Conservation (phyloP, 441 rosid species). For the Croton laevigatus region DNA sequence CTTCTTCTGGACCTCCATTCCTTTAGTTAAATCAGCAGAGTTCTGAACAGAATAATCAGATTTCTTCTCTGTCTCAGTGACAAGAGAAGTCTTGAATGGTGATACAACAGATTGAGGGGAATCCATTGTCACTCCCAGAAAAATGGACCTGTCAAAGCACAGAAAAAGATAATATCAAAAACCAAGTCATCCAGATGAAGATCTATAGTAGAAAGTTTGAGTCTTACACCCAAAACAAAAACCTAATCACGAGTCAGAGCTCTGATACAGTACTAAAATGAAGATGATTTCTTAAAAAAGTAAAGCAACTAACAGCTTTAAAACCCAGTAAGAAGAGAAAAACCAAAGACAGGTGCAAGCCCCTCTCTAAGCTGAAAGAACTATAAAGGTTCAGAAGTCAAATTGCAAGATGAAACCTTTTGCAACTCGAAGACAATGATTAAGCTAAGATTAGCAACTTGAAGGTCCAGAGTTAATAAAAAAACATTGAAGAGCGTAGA, state of each 20-base stretch:
- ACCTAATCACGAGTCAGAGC: conserved; percentile 3
- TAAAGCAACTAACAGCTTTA: not conserved
- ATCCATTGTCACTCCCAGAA: conserved; percentile 54
- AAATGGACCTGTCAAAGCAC: conserved; percentile 34
- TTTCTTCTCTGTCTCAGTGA: conserved; percentile 51
- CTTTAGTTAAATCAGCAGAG: conserved; percentile 35
- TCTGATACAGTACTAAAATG: not conserved
- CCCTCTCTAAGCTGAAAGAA: conserved; percentile 7
- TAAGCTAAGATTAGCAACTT: conserved; percentile 4
- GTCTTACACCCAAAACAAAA: not conserved
- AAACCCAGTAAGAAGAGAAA: not conserved
- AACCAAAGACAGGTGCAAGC: conserved; percentile 2
- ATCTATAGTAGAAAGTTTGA: not conserved
- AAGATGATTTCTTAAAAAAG: not conserved
- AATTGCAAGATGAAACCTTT: not conserved
- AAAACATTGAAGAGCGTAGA: not conserved
- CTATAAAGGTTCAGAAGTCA: not conserved
- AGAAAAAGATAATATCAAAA: conserved; percentile 17
- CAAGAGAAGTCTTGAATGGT: conserved; percentile 56
- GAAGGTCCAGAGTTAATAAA: not conserved
- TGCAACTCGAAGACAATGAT: conserved; percentile 5
- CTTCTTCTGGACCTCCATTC: conserved; percentile 36
- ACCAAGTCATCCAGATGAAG: conserved; percentile 7
- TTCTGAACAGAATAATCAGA: conserved; percentile 37
- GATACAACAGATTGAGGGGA: conserved; percentile 97